Evolutionary conservation across 2,329 filamentous ascomycete genomes (phyloP).

Genomic region (Cladophialophora bantiana): DNA sequence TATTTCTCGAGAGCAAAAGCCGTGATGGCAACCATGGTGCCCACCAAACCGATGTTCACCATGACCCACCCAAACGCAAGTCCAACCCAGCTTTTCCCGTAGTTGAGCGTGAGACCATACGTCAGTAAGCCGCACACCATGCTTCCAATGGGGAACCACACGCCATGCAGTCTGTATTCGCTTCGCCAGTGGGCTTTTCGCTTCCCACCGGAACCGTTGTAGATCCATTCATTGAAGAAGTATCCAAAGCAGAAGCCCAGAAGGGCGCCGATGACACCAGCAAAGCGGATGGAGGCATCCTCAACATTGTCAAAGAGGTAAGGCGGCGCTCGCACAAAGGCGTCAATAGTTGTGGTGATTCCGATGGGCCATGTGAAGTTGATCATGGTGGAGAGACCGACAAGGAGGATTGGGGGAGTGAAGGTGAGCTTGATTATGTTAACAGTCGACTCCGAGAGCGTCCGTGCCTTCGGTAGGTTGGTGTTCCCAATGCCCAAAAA

Average conservation of each 20-base stretch:
- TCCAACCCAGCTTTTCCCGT: slow-evolving; percentile 47
- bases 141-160: slow-evolving; percentile 46
- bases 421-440: slow-evolving; percentile 45
- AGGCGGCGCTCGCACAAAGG: slow-evolving; percentile 46
- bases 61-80: slow-evolving; percentile 49
- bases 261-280: slow-evolving; percentile 46
- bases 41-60: slow-evolving; percentile 48
- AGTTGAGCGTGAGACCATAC: slow-evolving; percentile 47
- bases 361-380: slow-evolving; percentile 51
- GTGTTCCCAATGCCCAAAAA: slow-evolving; percentile 47
- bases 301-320: slow-evolving; percentile 47
- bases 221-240: slow-evolving; percentile 48
- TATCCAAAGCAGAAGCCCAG: slow-evolving; percentile 46
- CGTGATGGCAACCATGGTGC: slow-evolving; percentile 47
- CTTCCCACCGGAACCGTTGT: slow-evolving; percentile 31
- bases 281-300: slow-evolving; percentile 49
- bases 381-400: slow-evolving; percentile 45
- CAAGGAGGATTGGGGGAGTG: slow-evolving; percentile 20
- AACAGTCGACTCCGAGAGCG: slow-evolving; percentile 40
- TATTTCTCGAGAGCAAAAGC: slow-evolving; percentile 49
- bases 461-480: slow-evolving; percentile 41
- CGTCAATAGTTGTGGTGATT: slow-evolving; percentile 48
- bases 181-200: slow-evolving; percentile 42
- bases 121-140: slow-evolving; percentile 44
- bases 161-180: slow-evolving; percentile 48